Percentiles rank a stretch among this genome's conserved stretches.
phyloP scores from a whole-genome alignment of 179 eudicot genomes.

The Heliamphora pulchella region DNA sequence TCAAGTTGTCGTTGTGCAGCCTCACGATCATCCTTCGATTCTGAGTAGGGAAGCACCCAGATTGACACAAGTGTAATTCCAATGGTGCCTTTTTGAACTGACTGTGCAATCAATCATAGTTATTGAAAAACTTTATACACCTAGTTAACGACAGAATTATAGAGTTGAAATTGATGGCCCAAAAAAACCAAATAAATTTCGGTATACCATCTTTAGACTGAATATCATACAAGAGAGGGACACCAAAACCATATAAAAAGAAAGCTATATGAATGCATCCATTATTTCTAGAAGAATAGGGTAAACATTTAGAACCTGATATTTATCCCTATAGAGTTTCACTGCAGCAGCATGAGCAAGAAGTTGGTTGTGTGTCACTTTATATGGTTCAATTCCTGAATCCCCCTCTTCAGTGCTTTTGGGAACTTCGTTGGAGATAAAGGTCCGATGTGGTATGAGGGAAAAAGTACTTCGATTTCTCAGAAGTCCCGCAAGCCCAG shows the following conservation, averaged over 20 bases:
- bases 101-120: constrained; percentile 10
- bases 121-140: too few relatives aligned
- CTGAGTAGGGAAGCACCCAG: constrained; percentile 24
- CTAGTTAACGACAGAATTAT: too few relatives aligned
- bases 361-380: constrained; percentile 35
- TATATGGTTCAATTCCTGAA: constrained; percentile 32
- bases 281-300: not conserved
- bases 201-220: too few relatives aligned
- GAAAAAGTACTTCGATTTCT: too few relatives aligned
- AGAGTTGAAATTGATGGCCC: too few relatives aligned
- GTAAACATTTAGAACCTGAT: constrained; percentile 16
- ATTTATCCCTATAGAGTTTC: constrained; percentile 22
- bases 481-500: too few relatives aligned
- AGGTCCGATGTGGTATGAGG: too few relatives aligned
- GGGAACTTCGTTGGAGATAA: too few relatives aligned
- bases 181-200: too few relatives aligned
- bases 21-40: not conserved
- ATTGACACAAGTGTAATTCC: constrained; percentile 22
- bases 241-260: too few relatives aligned
- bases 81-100: constrained; percentile 28
- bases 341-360: constrained; percentile 35
- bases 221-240: not conserved
- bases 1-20: constrained; percentile 29
- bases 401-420: too few relatives aligned
- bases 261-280: too few relatives aligned